Evolutionary conservation across 2,329 filamentous ascomycete genomes (phyloP).

Genomic region (Fusarium verticillioides): DNA sequence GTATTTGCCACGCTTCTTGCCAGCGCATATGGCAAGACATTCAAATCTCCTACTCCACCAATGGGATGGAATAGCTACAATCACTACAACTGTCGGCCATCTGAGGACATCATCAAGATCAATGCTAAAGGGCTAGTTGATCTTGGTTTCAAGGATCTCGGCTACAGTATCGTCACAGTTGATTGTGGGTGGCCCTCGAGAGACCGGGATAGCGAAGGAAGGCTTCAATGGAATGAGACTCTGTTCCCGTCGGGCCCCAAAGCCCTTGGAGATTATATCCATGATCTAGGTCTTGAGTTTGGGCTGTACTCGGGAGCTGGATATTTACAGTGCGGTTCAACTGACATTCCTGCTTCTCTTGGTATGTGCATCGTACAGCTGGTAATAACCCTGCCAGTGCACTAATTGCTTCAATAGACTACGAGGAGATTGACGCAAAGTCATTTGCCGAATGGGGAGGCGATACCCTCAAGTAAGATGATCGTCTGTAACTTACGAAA

Average conservation of each 20-base stretch:
- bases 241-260: conserved; percentile 63
- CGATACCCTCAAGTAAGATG: conserved; percentile 66
- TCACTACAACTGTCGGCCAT: conserved; percentile 44
- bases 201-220: conserved; percentile 55
- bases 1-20: conserved; percentile 9
- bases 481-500: not conserved
- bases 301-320: conserved; percentile 65
- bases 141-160: conserved; percentile 60
- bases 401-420: conserved; percentile 41
- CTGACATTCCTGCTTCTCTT: conserved; percentile 56
- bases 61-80: conserved; percentile 72
- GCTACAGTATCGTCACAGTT: conserved; percentile 66
- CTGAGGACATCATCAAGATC: conserved; percentile 42
- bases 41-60: conserved; percentile 50
- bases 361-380: conserved; percentile 43
- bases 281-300: conserved; percentile 60
- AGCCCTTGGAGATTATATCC: conserved; percentile 61
- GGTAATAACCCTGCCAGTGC: fast-evolving
- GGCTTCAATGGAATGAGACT: conserved; percentile 60
- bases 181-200: conserved; percentile 68
- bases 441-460: conserved; percentile 57
- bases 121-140: conserved; percentile 66
- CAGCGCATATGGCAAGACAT: conserved; percentile 7
- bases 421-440: conserved; percentile 55
- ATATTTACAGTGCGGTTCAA: conserved; percentile 57